Conservation (phyloP, 139 green algal genomes). For the Pseudopediastrum boryanum region DNA sequence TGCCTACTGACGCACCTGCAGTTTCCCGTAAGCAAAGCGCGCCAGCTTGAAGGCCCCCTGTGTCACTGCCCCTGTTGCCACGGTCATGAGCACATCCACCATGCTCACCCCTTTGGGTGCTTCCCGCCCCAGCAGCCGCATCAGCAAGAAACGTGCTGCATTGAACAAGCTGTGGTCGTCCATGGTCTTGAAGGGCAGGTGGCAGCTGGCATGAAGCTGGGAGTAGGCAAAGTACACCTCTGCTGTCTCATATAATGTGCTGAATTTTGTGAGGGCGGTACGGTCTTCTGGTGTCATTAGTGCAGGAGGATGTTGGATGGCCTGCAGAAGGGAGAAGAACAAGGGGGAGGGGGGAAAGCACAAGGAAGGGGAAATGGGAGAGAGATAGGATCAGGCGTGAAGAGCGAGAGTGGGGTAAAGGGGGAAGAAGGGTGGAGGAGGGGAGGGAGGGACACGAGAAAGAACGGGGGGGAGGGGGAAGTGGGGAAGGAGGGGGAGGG, state of each 20-base stretch:
- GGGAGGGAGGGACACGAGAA: too few species aligned
- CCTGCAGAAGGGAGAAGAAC: not conserved
- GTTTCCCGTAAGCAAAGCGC: conserved; percentile 75
- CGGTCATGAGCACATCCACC: conserved; percentile 58
- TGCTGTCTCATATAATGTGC: conserved; percentile 59
- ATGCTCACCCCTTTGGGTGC: conserved; percentile 49
- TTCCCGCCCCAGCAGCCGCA: conserved; percentile 50
- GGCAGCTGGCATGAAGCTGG: conserved; percentile 57
- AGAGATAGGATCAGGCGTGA: too few species aligned
- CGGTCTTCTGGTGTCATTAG: conserved; percentile 7
- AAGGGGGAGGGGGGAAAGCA: not conserved
- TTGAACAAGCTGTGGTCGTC: conserved; percentile 72
- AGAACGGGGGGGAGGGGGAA: too few species aligned
- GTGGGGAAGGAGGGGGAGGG: too few species aligned
- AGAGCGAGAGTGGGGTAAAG: too few species aligned
- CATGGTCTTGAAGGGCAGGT: conserved; percentile 63
- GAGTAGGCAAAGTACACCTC: conserved; percentile 84
- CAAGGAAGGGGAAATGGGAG: too few species aligned
- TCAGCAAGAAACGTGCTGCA: conserved; percentile 65
- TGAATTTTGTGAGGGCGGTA: conserved; percentile 56
- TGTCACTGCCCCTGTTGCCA: conserved; percentile 56
- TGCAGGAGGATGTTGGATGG: not conserved
- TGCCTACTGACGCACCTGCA: conserved; percentile 56
- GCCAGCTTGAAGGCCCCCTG: conserved; percentile 82
- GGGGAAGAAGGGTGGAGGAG: too few species aligned